Evolutionary conservation across 176 grass and related monocot genomes (phyloP), one percentile per base, ranked within the genome.

Genomic region (Phragmites australis): DNA sequence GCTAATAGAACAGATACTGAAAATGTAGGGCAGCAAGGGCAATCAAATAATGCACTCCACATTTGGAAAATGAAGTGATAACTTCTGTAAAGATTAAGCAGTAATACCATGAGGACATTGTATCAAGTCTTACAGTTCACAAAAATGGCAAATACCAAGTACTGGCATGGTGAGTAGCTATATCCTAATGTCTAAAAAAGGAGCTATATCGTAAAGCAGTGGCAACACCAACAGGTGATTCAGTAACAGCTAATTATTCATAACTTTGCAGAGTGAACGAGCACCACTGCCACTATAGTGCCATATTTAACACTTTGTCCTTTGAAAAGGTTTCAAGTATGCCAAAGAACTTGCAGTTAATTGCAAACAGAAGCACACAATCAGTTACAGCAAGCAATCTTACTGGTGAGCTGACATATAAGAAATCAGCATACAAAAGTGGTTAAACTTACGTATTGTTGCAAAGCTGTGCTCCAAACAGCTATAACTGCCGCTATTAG

Each of bases 391-490:
- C 32, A 53, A 11, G 7, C 13, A 76, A 37, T 82, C 31, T 45
- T 39, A 54, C 22, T 26, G 25, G 21, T 13, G 21, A 42, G 18
- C 26, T 43, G 39, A 72, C 37, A 81, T 6, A 81, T 45, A 68
- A 70, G 43, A 21, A 52, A 52, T 63, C 26, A 54, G 31, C 59
- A 61, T 26, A 46, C 0, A 51, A 27, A 48, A 23, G 18, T 55
- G 23, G 69, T 69, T 52, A 9, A 59, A 90, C 95, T 92, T 87
- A 98, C 92, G 61, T 98, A 94, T 93, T 98, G 95, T 72, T 98
- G 92, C 47, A 98, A 88, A 85, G 88, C 82, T 55, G 95, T 98
- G 74, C 92, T 93, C 90, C 95, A 98, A 65, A 97, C 92, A 68
- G 95, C 95, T 80, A 97, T 89, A 58, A 81, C 67, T 66, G 92